Evolutionary conservation across 208 protist species (phyloP).

Genomic region (Herpetomonas muscarum): DNA sequence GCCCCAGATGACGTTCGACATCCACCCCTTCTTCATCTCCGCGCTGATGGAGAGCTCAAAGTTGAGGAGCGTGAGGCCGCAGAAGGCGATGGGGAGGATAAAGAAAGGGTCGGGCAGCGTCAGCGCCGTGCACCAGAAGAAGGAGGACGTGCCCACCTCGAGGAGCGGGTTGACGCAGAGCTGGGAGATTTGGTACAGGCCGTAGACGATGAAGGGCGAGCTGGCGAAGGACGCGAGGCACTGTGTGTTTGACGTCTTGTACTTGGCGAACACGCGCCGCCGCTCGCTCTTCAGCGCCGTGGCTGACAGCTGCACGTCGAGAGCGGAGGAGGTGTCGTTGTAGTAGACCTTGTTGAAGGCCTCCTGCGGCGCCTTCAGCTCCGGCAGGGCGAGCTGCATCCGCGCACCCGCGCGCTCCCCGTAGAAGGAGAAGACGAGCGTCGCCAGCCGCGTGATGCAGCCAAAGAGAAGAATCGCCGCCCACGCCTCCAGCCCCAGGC

Average conservation of each 20-base stretch:
- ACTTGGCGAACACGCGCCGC: constrained; percentile 56
- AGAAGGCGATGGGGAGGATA: constrained; percentile 58
- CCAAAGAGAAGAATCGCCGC: constrained; percentile 52
- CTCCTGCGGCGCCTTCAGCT: constrained; percentile 64
- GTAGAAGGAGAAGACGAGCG: constrained; percentile 74
- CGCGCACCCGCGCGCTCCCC: constrained; percentile 73
- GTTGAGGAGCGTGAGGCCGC: constrained; percentile 70
- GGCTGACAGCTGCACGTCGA: constrained; percentile 79
- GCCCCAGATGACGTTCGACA: constrained; percentile 78
- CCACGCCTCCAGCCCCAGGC: constrained; percentile 47
- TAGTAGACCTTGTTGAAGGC: constrained; percentile 77
- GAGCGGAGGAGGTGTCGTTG: constrained; percentile 47
- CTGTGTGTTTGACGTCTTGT: constrained; percentile 67
- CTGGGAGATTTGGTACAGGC: constrained; percentile 50
- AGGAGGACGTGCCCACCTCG: constrained; percentile 58
- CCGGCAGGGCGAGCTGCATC: constrained; percentile 70
- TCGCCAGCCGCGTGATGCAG: constrained; percentile 45
- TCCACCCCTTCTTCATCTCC: constrained; percentile 70
- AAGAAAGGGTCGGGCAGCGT: constrained; percentile 69
- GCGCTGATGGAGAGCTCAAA: constrained; percentile 79
- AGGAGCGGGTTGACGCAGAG: constrained; percentile 59
- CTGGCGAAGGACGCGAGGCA: constrained; percentile 61
- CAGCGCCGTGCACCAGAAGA: constrained; percentile 74
- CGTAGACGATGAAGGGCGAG: constrained; percentile 60
- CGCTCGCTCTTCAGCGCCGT: constrained; percentile 72